Percentiles rank a stretch among this genome's conserved stretches.
phyloP scores from a whole-genome alignment of 2,329 filamentous ascomycete genomes.

The Colletotrichum sp. region DNA sequence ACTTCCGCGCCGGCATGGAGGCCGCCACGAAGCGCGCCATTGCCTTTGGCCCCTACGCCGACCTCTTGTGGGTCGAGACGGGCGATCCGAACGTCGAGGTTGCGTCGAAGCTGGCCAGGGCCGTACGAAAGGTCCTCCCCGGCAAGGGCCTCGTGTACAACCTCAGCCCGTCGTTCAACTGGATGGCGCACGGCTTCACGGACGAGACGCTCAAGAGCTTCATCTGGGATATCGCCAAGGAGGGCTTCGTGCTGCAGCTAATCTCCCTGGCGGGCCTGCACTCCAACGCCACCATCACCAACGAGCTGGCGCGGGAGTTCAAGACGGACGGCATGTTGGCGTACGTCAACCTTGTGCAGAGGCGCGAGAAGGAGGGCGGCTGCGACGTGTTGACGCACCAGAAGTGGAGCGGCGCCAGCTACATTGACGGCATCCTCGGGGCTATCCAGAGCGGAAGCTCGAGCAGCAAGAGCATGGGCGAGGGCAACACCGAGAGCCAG shows the following conservation, averaged over 20 bases:
- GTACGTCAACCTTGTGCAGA: constrained; percentile 93
- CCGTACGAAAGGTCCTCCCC: constrained; percentile 73
- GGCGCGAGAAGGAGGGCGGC: constrained; percentile 85
- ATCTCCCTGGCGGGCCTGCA: constrained; percentile 71
- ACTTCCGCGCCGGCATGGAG: constrained; percentile 82
- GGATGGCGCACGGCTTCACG: constrained; percentile 93
- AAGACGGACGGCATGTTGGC: constrained; percentile 94
- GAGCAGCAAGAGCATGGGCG: constrained; percentile 90
- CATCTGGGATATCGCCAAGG: constrained; percentile 93
- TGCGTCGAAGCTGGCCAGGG: constrained; percentile 74
- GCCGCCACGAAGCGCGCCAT: constrained; percentile 93
- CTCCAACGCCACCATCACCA: constrained; percentile 66
- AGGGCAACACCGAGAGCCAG: constrained; percentile 86
- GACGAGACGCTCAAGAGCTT: constrained; percentile 85
- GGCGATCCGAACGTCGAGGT: constrained; percentile 85
- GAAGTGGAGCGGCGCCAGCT: constrained; percentile 74
- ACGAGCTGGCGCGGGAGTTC: constrained; percentile 81
- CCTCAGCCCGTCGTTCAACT: constrained; percentile 96
- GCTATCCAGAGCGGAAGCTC: constrained; percentile 91
- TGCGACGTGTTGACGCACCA: constrained; percentile 96
- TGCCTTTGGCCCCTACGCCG: constrained; percentile 89
- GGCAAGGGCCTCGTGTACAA: constrained; percentile 96
- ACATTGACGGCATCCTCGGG: constrained; percentile 89
- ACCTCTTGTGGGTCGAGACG: constrained; percentile 97
- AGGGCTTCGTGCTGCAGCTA: constrained; percentile 77